Percentiles rank a stretch among this genome's conserved stretches.
Conservation (phyloP, 768 basidiomycete genomes). For the Lentinula edodes region DNA sequence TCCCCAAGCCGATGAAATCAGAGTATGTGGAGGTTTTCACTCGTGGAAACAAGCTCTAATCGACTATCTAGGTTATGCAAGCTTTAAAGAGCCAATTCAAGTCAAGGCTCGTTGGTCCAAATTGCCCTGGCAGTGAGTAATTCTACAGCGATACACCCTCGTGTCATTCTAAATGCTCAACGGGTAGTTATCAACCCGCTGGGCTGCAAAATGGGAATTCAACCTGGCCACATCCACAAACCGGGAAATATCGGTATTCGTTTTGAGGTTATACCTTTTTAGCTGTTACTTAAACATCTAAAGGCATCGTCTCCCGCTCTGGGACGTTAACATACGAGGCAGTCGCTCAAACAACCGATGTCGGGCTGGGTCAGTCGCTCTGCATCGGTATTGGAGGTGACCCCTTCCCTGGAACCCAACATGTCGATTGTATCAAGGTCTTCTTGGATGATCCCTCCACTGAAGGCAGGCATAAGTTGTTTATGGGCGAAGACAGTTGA, state of each 20-base stretch:
- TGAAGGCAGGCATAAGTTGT: constrained; percentile 51
- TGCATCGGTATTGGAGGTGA: constrained; percentile 98
- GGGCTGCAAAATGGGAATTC: constrained; percentile 99
- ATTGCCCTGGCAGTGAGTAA: constrained; percentile 78
- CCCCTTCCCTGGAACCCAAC: constrained; percentile 94
- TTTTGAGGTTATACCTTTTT: neutral
- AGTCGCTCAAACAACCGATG: constrained; percentile 93
- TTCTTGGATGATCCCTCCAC: constrained; percentile 94
- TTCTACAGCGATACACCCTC: neutral
- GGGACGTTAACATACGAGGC: constrained; percentile 98
- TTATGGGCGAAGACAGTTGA: neutral
- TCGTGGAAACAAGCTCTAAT: neutral
- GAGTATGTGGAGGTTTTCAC: constrained; percentile 36
- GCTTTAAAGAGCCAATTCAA: constrained; percentile 92
- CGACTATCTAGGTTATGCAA: constrained; percentile 66
- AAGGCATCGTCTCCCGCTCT: constrained; percentile 92
- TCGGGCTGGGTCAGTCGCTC: constrained; percentile 93
- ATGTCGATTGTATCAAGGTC: constrained; percentile 92
- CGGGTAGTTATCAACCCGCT: constrained; percentile 83
- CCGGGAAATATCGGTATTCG: constrained; percentile 88
- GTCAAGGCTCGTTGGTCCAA: constrained; percentile 95
- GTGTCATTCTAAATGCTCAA: neutral
- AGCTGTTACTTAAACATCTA: neutral
- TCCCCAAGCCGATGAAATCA: constrained; percentile 95
- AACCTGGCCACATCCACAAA: constrained; percentile 95